Evolutionary conservation across 805 yeast species (phyloP), one percentile per base, ranked within the genome.

Genomic region (Cyberlindnera lachancei): DNA sequence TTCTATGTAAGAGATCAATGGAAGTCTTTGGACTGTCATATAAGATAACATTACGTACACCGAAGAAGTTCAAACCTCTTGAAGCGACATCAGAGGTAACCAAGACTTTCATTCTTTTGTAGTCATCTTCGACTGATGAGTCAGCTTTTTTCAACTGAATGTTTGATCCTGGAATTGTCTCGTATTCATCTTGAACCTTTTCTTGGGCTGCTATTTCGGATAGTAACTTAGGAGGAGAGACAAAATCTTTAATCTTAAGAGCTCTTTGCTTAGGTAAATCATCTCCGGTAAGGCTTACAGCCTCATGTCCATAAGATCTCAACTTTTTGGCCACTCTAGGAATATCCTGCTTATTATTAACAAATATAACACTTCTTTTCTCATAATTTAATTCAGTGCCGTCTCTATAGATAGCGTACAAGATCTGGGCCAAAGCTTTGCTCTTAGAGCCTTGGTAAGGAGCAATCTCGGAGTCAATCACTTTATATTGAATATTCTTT

Each of bases 81-180:
- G 96, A 88, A 36, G 85, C 65, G 27, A 92, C 63, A 56, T 90
- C 98, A 0, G 97, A 87, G 15, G 95, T 81, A 0, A 90, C 76
- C 20, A 92, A 63, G 0, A 90, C 80, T 46, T 80, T 79, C 37
- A 85, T 52, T 15, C 27, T 53, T 58, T 44, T 41, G 31, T 25
- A n/a, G 6, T 28, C 25, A 8, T 9, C 27, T 6, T 24, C 15
- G 3, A 14, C 26, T 8, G 31, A 17, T 13, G 23, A 28, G 6
- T 35, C 20, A 11, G 31, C 30, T 15, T 31, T 41, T 21, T 40
- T 45, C 9, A 56, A 37, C 12, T 42, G 45, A 19, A 61, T 52
- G 34, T 63, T 63, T 3, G 66, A 61, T 15, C 58, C 56, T 3
- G 61, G 57, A 9, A 58, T 46, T 11, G 40, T 34, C 23, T 39